These are phyloP conservation scores for Trichocladium antarcticum DNA, from an alignment of 495 filamentous ascomycete species.

Conservation along the genomic window DNA sequence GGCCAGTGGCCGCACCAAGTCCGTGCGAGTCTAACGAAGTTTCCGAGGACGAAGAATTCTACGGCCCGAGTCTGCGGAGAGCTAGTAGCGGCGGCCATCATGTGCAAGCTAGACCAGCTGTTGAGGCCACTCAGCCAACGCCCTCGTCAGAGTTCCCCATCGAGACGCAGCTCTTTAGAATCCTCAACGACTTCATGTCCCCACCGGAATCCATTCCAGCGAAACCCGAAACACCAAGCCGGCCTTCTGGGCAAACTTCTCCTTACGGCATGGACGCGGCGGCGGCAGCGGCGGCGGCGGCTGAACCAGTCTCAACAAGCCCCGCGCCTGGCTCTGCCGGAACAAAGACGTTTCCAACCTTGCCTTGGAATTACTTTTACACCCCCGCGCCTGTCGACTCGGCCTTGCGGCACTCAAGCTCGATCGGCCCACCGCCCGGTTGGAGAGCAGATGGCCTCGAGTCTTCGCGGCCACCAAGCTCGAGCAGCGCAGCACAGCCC, in stretches of 20 bases:
- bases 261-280: slow-evolving; percentile 35
- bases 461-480: slow-evolving; percentile 14
- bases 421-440: background rate
- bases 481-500: slow-evolving; percentile 7
- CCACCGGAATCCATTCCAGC: slow-evolving; percentile 22
- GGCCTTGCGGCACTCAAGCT: background rate
- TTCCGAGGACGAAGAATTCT: slow-evolving; percentile 21
- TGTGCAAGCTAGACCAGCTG: background rate
- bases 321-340: slow-evolving; percentile 29
- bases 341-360: slow-evolving; percentile 29
- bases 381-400: slow-evolving; percentile 21
- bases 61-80: slow-evolving; percentile 9
- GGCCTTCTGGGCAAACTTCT: slow-evolving; percentile 14
- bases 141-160: slow-evolving; percentile 19
- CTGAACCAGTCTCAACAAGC: slow-evolving; percentile 23
- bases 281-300: slow-evolving; percentile 28
- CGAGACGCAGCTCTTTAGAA: slow-evolving; percentile 28
- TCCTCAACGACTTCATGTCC: slow-evolving; percentile 34
- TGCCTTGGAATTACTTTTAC: slow-evolving; percentile 38
- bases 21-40: slow-evolving; percentile 18
- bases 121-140: background rate
- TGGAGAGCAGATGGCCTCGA: slow-evolving; percentile 6
- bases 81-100: background rate
- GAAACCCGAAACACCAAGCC: slow-evolving; percentile 1
- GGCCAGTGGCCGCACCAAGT: background rate